Conservation (phyloP, 202 grass and related monocot species). For the Dendrocalamus latiflorus region DNA sequence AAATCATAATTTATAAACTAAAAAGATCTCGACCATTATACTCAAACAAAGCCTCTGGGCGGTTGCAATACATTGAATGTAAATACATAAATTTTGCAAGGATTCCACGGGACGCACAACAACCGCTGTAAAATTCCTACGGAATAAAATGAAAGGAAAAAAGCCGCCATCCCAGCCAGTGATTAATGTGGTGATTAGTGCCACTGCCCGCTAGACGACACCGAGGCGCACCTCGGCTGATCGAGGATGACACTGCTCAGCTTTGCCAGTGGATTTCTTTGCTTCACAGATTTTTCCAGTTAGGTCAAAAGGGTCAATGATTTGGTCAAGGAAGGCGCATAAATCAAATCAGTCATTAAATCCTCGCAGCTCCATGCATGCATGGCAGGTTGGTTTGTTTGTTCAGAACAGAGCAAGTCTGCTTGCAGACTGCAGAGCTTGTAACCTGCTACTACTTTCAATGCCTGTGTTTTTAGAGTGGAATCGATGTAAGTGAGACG, state of each 20-base stretch:
- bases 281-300: background rate
- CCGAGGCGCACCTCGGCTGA: background rate
- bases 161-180: background rate
- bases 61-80: background rate
- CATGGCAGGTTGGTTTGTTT: background rate
- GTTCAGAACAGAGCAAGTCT: background rate
- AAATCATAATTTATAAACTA: too few species aligned
- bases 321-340: constrained; percentile 2
- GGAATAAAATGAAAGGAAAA: too few species aligned
- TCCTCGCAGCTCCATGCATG: background rate
- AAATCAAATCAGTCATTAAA: background rate
- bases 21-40: too few species aligned
- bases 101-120: background rate
- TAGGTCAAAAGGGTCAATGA: constrained; percentile 12
- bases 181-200: background rate
- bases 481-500: background rate
- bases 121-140: too few species aligned
- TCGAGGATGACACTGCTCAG: background rate
- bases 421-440: background rate
- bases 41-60: too few species aligned
- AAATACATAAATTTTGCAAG: background rate
- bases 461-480: background rate
- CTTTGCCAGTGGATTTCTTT: background rate
- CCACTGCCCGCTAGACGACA: background rate
- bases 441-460: background rate